Conservation (phyloP, 352 stramenopile genomes). For the Detonula confervacea region DNA sequence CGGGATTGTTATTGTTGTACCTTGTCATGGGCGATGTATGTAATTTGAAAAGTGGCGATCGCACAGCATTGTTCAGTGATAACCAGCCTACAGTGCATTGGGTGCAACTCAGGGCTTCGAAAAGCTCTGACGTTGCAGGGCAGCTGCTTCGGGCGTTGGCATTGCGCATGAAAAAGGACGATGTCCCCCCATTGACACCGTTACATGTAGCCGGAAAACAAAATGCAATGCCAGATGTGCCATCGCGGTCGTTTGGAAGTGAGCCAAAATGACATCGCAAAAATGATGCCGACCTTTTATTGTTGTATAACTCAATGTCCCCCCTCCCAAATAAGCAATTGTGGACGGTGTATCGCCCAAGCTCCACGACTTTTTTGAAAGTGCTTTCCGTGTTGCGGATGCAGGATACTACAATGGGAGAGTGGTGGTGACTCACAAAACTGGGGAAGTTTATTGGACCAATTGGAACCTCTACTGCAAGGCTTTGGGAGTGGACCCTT, state of each 20-base stretch:
- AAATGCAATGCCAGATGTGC: slow-evolving; percentile 39
- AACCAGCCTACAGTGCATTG: slow-evolving; percentile 17
- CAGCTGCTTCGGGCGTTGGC: slow-evolving; percentile 2
- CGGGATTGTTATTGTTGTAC: neutral
- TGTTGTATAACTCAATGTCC: slow-evolving; percentile 38
- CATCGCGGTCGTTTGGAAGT: slow-evolving; percentile 46
- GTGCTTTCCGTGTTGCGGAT: neutral
- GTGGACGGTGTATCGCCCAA: slow-evolving; percentile 35
- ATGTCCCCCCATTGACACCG: neutral
- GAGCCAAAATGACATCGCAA: slow-evolving; percentile 23
- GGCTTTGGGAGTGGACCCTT: too few species aligned
- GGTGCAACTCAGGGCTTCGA: neutral
- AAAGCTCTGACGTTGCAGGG: neutral
- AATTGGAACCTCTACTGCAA: too few species aligned
- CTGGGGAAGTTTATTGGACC: neutral
- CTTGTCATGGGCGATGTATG: too few species aligned
- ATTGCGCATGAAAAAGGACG: neutral
- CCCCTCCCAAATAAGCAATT: slow-evolving; percentile 38
- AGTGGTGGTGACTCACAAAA: neutral
- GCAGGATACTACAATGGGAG: neutral
- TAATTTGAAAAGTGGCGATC: too few species aligned
- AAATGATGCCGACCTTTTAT: slow-evolving; percentile 21
- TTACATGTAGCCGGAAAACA: slow-evolving; percentile 10
- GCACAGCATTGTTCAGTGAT: slow-evolving; percentile 20
- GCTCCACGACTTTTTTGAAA: neutral